Percentiles rank a stretch among this genome's conserved stretches.
These are phyloP conservation scores for Jackrogersella multiformis DNA, from an alignment of 495 filamentous ascomycete genomes.

Conservation along the genomic window DNA sequence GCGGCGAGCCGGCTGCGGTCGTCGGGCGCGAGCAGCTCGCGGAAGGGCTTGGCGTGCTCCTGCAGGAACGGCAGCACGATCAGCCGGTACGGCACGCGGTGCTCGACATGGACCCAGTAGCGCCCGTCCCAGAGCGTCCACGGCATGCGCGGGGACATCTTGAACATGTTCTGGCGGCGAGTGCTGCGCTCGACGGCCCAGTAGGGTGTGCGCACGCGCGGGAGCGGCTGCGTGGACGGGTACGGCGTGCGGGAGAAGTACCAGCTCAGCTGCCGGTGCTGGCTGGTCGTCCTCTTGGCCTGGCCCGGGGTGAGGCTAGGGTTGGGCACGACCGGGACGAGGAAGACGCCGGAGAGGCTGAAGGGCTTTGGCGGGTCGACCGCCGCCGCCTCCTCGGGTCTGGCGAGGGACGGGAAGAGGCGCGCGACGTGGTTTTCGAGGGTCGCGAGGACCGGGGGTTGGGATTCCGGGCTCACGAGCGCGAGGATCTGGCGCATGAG, in stretches of 20 bases:
- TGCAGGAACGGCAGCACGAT: constrained; percentile 61
- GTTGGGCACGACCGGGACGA: constrained; percentile 54
- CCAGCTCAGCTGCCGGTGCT: constrained; percentile 44
- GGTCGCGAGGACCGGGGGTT: constrained; percentile 41
- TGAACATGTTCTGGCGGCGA: constrained; percentile 10
- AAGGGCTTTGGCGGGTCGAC: constrained; percentile 54
- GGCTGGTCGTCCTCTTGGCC: neutral
- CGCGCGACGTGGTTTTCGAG: constrained; percentile 50
- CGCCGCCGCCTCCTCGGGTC: constrained; percentile 2
- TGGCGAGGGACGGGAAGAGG: constrained; percentile 49
- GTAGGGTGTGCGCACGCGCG: constrained; percentile 9
- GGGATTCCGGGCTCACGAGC: constrained; percentile 52
- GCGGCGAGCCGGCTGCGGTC: constrained; percentile 41
- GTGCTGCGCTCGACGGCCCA: constrained; percentile 6
- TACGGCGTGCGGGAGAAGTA: constrained; percentile 54
- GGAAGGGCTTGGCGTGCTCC: constrained; percentile 59
- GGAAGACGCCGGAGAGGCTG: constrained; percentile 63
- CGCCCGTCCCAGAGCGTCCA: constrained; percentile 80
- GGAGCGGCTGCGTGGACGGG: constrained; percentile 39
- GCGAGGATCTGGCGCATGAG: constrained; percentile 51
- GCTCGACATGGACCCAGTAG: constrained; percentile 77
- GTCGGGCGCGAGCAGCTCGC: constrained; percentile 45
- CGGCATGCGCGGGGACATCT: constrained; percentile 37
- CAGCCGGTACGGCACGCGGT: constrained; percentile 50
- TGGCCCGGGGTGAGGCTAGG: neutral